These are phyloP conservation scores for Cyberlindnera meyerae DNA, from an alignment of 805 yeast species.

Conservation along the genomic window DNA sequence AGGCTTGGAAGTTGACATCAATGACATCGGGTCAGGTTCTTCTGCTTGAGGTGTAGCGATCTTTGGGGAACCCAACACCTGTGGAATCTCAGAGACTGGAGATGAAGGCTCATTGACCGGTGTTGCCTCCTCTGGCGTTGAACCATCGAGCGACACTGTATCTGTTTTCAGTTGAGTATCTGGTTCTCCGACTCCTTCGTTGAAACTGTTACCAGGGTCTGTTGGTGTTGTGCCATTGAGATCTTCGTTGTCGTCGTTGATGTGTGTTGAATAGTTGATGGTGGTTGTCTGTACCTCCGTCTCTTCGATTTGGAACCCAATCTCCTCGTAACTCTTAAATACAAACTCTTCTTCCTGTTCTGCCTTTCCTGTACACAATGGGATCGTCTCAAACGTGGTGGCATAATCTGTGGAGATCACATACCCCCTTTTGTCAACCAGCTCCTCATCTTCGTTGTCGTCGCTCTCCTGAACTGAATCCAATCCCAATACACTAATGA, in stretches of 20 bases:
- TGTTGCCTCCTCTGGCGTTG: constrained; percentile 10
- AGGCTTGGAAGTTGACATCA: too few species aligned
- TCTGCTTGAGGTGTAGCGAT: too few species aligned
- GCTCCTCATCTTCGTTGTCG: not conserved
- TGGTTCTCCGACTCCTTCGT: too few species aligned
- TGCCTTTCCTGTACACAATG: constrained; percentile 12
- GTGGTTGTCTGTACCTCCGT: not conserved
- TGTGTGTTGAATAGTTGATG: too few species aligned
- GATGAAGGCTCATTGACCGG: constrained; percentile 1
- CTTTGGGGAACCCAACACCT: constrained; percentile 1
- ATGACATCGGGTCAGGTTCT: too few species aligned
- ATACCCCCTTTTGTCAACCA: not conserved
- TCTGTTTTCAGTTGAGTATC: too few species aligned
- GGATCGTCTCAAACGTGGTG: constrained; percentile 14
- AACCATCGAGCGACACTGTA: constrained; percentile 10
- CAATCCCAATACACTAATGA: not conserved
- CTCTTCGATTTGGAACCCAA: constrained; percentile 1
- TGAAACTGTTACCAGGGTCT: not conserved
- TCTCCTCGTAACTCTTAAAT: constrained; percentile 4
- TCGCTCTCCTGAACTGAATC: not conserved
- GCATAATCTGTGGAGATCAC: constrained; percentile 4
- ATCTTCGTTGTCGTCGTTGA: not conserved
- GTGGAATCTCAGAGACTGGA: not conserved
- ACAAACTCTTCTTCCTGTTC: constrained; percentile 13
- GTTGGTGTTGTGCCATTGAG: not conserved